Evolutionary conservation across 176 grass and related monocot species (phyloP).

Genomic region (Carex scoparia): DNA sequence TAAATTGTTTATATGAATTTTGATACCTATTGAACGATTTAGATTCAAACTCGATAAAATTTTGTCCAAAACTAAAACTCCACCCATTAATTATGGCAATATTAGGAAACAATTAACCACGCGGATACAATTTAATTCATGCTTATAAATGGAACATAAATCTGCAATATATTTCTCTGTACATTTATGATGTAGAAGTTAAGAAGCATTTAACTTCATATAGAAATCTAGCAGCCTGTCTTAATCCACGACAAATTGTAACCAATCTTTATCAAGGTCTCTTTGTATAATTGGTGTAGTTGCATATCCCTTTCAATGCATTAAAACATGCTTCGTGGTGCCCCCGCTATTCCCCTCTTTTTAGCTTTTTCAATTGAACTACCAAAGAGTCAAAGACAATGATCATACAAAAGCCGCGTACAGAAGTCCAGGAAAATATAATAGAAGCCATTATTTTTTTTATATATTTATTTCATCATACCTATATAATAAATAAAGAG

Average conservation of each 20-base stretch:
- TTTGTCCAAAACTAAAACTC: too few relatives aligned
- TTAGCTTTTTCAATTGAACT: neutral
- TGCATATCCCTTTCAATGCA: slow-evolving; percentile 8
- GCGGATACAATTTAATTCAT: neutral
- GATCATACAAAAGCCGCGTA: neutral
- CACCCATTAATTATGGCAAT: too few relatives aligned
- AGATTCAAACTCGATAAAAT: too few relatives aligned
- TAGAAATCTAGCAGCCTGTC: neutral
- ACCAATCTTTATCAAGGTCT: slow-evolving; percentile 7
- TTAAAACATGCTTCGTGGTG: neutral
- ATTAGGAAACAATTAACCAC: too few relatives aligned
- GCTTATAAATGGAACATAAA: neutral
- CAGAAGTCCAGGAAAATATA: too few relatives aligned
- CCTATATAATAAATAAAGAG: too few relatives aligned
- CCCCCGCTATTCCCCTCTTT: neutral
- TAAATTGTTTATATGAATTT: too few relatives aligned
- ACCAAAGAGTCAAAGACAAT: neutral
- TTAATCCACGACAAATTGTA: neutral
- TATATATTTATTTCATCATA: too few relatives aligned
- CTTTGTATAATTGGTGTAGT: neutral
- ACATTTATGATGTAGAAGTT: neutral
- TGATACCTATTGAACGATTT: too few relatives aligned
- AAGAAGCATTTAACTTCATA: neutral
- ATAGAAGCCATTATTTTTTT: too few relatives aligned
- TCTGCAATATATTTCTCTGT: neutral